A percentile compares a stretch with the other conserved stretches of the same genome.
These are phyloP conservation scores for Fusarium sp. DNA, from an alignment of 2,329 filamentous ascomycete genomes.

Conservation along the genomic window DNA sequence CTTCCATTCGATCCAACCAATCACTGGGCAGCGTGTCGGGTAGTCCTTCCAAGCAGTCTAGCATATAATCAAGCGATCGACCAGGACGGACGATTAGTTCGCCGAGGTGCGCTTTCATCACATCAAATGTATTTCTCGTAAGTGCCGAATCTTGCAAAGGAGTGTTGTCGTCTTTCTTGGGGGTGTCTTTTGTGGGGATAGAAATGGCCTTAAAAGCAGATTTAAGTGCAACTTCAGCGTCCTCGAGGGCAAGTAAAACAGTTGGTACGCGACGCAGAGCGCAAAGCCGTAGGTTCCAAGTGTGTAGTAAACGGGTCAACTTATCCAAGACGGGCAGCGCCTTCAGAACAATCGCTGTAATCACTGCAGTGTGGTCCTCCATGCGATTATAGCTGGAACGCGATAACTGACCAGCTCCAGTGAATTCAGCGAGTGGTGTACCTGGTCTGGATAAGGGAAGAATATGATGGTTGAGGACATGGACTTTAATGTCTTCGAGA, in stretches of 20 bases:
- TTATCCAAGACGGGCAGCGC: slow-evolving; percentile 82
- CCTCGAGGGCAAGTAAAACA: slow-evolving; percentile 72
- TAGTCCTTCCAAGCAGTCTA: slow-evolving; percentile 85
- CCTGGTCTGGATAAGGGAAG: slow-evolving; percentile 58
- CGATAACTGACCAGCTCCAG: slow-evolving; percentile 52
- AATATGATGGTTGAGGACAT: slow-evolving; percentile 84
- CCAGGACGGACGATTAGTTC: slow-evolving; percentile 76
- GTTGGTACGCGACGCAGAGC: slow-evolving; percentile 78
- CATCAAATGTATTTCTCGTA: slow-evolving; percentile 59
- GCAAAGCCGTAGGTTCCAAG: slow-evolving; percentile 80
- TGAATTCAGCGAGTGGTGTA: slow-evolving; percentile 48
- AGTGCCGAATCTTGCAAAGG: slow-evolving; percentile 42
- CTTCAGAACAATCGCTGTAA: slow-evolving; percentile 92
- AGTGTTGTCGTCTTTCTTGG: slow-evolving; percentile 17
- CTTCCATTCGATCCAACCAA: slow-evolving; percentile 90
- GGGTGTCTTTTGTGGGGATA: slow-evolving; percentile 36
- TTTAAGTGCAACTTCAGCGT: slow-evolving; percentile 70
- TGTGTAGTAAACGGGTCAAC: slow-evolving; percentile 75
- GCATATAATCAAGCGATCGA: slow-evolving; percentile 79
- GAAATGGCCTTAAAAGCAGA: slow-evolving; percentile 73
- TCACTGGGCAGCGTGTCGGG: slow-evolving; percentile 83
- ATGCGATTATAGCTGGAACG: slow-evolving; percentile 72
- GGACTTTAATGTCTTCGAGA: slow-evolving; percentile 87
- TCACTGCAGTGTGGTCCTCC: slow-evolving; percentile 88
- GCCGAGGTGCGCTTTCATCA: slow-evolving; percentile 72